Evolutionary conservation across 176 grass and related monocot genomes (phyloP).

Genomic region (Bolboschoenus planiculmis): DNA sequence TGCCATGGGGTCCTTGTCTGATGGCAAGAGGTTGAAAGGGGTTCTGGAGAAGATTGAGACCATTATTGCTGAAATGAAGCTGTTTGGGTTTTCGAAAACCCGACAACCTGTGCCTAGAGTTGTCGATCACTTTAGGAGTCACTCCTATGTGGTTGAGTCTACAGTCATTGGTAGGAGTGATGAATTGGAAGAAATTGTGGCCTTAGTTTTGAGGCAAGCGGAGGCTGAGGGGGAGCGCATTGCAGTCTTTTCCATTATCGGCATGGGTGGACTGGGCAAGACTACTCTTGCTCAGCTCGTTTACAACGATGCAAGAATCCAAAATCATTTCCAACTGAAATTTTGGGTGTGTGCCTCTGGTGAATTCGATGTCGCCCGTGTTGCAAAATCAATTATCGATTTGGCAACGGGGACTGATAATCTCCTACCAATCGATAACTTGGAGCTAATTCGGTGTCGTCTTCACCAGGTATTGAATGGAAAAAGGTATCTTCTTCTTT

Average conservation of each 20-base stretch:
- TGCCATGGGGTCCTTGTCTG: not conserved
- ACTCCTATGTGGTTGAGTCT: not conserved
- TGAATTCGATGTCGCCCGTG: not conserved
- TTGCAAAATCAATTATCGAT: not conserved
- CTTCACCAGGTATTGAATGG: not conserved
- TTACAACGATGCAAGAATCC: not conserved
- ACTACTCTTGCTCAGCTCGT: not conserved
- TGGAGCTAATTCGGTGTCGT: not conserved
- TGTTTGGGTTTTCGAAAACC: not conserved
- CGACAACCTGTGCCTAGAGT: not conserved
- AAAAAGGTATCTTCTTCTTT: constrained; percentile 18
- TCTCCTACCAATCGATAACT: not conserved
- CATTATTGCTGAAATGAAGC: not conserved
- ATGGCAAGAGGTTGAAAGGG: not conserved
- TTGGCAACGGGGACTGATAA: not conserved
- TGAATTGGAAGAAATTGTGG: not conserved
- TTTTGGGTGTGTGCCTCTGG: not conserved
- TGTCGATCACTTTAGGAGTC: not conserved
- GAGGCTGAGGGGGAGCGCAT: not conserved
- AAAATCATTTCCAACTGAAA: not conserved
- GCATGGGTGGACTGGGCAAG: not conserved
- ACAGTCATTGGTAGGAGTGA: not conserved
- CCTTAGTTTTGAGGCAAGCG: not conserved
- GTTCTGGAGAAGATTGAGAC: not conserved
- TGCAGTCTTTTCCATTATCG: not conserved